phyloP scores from a whole-genome alignment of 2,329 filamentous ascomycete species.

The Aspergillus sp. region DNA sequence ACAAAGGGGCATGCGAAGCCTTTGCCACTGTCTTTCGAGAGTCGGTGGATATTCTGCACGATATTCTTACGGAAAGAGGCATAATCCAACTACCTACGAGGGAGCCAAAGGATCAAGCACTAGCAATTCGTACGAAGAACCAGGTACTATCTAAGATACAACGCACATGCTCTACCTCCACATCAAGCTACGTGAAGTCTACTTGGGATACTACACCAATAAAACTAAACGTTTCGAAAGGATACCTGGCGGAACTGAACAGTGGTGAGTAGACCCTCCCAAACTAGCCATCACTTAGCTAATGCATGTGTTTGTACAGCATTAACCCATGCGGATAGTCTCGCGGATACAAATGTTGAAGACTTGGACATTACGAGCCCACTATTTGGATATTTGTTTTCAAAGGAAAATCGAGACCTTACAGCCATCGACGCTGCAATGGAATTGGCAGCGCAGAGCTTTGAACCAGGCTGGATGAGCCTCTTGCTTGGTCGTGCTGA shows the following conservation, averaged over 20 bases:
- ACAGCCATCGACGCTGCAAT: neutral
- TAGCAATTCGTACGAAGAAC: too few relatives aligned
- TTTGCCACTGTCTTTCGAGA: slow-evolving; percentile 4
- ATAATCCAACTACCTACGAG: neutral
- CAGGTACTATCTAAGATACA: too few relatives aligned
- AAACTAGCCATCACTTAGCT: neutral
- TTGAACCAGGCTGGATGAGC: too few relatives aligned
- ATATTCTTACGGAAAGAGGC: neutral
- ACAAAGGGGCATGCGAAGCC: neutral
- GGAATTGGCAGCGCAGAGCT: too few relatives aligned
- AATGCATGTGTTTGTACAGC: neutral
- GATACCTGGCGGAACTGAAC: neutral
- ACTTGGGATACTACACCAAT: neutral
- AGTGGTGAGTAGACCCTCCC: neutral
- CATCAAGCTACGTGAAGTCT: too few relatives aligned
- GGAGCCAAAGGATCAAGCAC: neutral
- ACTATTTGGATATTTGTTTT: neutral
- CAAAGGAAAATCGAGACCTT: neutral
- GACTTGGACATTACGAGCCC: neutral
- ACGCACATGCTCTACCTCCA: too few relatives aligned
- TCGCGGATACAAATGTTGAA: neutral
- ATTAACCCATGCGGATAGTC: neutral
- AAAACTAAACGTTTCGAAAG: neutral
- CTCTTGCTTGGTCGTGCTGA: too few relatives aligned
- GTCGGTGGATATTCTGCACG: neutral